phyloP scores from a whole-genome alignment of 1,284 basidiomycete genomes.

The Hymenochaete sp. region DNA sequence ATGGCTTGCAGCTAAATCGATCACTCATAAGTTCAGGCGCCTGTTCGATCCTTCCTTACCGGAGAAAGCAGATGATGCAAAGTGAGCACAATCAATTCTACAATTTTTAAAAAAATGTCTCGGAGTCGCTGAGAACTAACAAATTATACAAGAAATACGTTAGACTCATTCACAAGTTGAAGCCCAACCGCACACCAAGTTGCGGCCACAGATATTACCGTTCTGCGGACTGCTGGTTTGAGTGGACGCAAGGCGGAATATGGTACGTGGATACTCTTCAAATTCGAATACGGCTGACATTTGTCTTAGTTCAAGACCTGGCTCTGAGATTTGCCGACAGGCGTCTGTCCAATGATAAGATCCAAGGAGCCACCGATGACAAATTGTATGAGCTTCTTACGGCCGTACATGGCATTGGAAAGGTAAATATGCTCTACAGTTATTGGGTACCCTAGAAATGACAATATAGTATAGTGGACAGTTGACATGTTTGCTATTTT shows the following conservation, averaged over 20 bases:
- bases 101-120: constrained; percentile 2
- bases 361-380: constrained; percentile 65
- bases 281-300: neutral
- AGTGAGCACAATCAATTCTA: constrained; percentile 27
- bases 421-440: constrained; percentile 29
- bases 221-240: constrained; percentile 63
- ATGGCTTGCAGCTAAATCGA: constrained; percentile 81
- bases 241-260: constrained; percentile 82
- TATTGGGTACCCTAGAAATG: too few species aligned
- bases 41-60: constrained; percentile 67
- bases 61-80: constrained; percentile 48
- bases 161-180: too few species aligned
- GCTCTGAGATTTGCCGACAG: constrained; percentile 73
- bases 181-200: constrained; percentile 67
- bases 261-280: constrained; percentile 34
- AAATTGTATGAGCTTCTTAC: constrained; percentile 68
- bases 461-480: too few species aligned
- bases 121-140: too few species aligned
- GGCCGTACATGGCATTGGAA: constrained; percentile 74
- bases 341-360: constrained; percentile 60
- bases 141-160: constrained; percentile 9
- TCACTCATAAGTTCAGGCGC: constrained; percentile 75
- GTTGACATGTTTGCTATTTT: constrained; percentile 91
- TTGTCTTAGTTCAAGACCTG: constrained; percentile 60
- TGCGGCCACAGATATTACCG: constrained; percentile 43